Base-by-base conservation (phyloP, 768 basidiomycete species). In the Cantharellus cinnabarinus region DNA sequence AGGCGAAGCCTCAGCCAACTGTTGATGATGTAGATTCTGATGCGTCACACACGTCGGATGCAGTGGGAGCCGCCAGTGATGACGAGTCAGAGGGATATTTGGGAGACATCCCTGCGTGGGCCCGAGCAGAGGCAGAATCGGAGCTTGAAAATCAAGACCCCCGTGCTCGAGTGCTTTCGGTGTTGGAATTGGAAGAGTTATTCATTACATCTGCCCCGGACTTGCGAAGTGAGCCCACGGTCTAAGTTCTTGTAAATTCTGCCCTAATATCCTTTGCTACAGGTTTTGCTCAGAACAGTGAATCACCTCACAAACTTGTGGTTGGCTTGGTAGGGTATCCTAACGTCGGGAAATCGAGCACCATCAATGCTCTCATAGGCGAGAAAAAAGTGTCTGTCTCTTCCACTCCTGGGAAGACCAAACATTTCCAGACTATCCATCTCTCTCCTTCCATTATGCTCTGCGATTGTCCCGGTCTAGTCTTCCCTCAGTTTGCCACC, bases 341-440 rank as follows among this genome's bases (percentile, higher is more conserved):
- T 0, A 99, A 99, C 66, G 94, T 97, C 34, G 95, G 95, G 14
- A 99, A 99, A 71, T 98, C 94, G 0, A 93, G 89, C 62, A 91
- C 95, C 3, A 93, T 99, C 66, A 99, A 99, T 68, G 86, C 94
- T 3, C 76, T 99, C 4, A 76, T 99, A 3, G 95, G 94, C 42
- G 85, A 90, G 68, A 94, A 95, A 74, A 90, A 88, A 76, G 95
- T 99, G 63, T 95, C 90, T 67, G 95, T 99, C 37, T 98, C 94
- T 3, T 82, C 94, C 0, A 99, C 95, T 0, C 95, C 95, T 0
- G 95, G 95, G 62, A 88, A 98, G 72, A 99, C 95, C 10, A 99
- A 99, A 68, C 94, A 99, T 70, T 97, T 98, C 72, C 95, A 99
- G 70, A 98, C 95, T 0, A 91, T 97, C 65, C 81, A 89, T 66